Conservation (phyloP, 169 alveolate genomes). For the Plasmodium knowlesi region DNA sequence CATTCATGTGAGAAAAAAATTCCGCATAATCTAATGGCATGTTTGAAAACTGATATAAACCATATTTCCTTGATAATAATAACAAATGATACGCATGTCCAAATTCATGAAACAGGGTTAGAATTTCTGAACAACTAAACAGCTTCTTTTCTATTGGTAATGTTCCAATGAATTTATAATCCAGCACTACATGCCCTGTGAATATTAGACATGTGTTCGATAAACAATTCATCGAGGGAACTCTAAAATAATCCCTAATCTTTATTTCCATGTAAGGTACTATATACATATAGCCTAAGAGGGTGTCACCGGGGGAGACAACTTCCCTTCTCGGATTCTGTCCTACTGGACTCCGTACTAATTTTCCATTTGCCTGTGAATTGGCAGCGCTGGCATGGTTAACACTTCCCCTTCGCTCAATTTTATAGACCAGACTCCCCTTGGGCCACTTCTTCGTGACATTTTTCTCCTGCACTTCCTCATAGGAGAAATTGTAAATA, state of each 20-base stretch:
- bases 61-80: slow-evolving; percentile 23
- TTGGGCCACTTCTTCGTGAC: slow-evolving; percentile 13
- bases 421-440: slow-evolving; percentile 7
- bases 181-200: slow-evolving; percentile 40
- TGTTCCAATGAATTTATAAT: slow-evolving; percentile 29
- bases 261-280: slow-evolving; percentile 51
- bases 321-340: background rate
- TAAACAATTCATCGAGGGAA: slow-evolving; percentile 20
- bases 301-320: background rate
- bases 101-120: slow-evolving; percentile 69
- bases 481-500: slow-evolving; percentile 50
- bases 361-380: background rate
- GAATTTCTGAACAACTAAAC: slow-evolving; percentile 53
- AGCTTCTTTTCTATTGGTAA: slow-evolving; percentile 52
- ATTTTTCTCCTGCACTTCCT: background rate
- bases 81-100: slow-evolving; percentile 74
- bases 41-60: slow-evolving; percentile 1
- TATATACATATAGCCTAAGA: slow-evolving; percentile 62
- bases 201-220: slow-evolving; percentile 47
- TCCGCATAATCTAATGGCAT: slow-evolving; percentile 75
- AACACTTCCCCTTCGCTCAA: background rate
- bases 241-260: slow-evolving; percentile 38
- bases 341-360: background rate
- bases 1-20: slow-evolving; percentile 70
- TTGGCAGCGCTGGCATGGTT: background rate